Conservation (phyloP, 352 stramenopile species). For the Globisporangium recalcitrans region DNA sequence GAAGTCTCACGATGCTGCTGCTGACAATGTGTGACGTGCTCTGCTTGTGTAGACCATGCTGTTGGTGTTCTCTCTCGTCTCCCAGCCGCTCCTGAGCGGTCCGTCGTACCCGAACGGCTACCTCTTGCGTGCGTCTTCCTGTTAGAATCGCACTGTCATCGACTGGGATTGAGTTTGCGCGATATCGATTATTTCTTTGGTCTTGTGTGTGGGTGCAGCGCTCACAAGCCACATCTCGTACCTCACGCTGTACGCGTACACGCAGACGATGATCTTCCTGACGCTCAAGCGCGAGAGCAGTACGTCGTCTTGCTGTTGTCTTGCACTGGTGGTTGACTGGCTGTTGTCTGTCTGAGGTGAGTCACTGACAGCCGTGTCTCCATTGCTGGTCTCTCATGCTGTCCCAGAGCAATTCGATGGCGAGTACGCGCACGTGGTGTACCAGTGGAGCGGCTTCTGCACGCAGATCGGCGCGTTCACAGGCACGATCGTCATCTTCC, state of each 20-base stretch:
- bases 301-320: conserved; percentile 11
- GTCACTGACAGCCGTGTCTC: not conserved
- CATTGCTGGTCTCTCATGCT: no score
- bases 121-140: conserved; percentile 42
- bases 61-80: conserved; percentile 36
- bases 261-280: conserved; percentile 71
- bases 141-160: no score
- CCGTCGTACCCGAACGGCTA: conserved; percentile 28
- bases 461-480: conserved; percentile 61
- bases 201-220: conserved; percentile 15
- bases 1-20: not conserved
- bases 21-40: not conserved
- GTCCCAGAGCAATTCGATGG: conserved; percentile 25
- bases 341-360: not conserved
- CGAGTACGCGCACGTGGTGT: conserved; percentile 37
- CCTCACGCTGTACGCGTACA: conserved; percentile 56
- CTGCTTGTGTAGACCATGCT: conserved; percentile 30
- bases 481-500: conserved; percentile 57
- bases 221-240: conserved; percentile 47
- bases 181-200: no score
- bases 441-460: conserved; percentile 66
- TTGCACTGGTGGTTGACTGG: conserved; percentile 1
- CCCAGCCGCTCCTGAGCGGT: conserved; percentile 36
- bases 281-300: conserved; percentile 52
- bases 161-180: no score